Evolutionary conservation across 169 alveolate species (phyloP), one percentile per base, ranked within the genome.

Genomic region (Cryptosporidium ubiquitum): DNA sequence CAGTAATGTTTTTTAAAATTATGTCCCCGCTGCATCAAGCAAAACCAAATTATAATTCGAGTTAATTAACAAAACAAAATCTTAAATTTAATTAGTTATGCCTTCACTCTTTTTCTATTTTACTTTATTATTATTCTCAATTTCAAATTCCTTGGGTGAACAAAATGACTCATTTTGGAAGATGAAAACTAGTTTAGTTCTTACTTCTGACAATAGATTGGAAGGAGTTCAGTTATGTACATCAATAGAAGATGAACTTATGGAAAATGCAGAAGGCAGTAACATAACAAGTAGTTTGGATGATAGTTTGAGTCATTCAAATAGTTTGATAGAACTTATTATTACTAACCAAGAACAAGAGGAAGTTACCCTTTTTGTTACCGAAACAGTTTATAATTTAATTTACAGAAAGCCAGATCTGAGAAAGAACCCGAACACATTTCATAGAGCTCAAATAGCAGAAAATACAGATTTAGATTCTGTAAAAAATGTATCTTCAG

Each of bases 361-460:
- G 47, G 89, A 79, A 66, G 75, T 79, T 14, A 79, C 68, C 0
- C 42, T 79, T 23, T 61, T 26, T 42, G 75, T 79, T 39, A 42
- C 79, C 5, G 40, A 39, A 0, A 51, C 55, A 6, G 66, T 79
- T 40, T 79, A 79, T 64, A 61, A 44, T 35, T 35, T 66, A 9
- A 14, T 79, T 40, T 79, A 61, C 16, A 35, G 55, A 14, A 40
- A 44, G 75, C 37, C 20, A 16, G 75, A 16, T 14, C 5, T 42
- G 0, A 58, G 89, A 6, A 79, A 61, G 37, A 79, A 79, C 7
- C 89, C 89, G n/a, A 55, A 61, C 20, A 79, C 51, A 60, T 79
- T 79, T 40, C 5, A 31, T 35, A 64, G 71, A 14, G 20, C 6
- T 20, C 37, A 31, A 18, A 16, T 5, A 4, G 0, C 42, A 6